phyloP scores from a whole-genome alignment of 805 yeast genomes.

The Yarrowia keelungensis region DNA sequence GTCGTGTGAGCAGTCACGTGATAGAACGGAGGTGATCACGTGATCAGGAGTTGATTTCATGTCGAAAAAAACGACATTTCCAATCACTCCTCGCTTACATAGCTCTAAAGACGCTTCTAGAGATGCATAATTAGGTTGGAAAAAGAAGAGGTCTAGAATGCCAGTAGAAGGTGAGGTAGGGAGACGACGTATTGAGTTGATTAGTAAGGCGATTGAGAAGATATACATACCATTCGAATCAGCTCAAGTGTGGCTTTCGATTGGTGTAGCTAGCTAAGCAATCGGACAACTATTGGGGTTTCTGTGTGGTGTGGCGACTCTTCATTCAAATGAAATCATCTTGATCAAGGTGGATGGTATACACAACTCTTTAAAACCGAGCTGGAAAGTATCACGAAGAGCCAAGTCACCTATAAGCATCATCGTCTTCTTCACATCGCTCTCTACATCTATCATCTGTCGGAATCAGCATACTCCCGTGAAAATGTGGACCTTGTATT shows the following conservation, averaged over 20 bases:
- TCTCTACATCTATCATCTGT: not conserved
- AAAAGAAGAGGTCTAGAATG: constrained; percentile 4
- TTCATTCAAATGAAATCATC: too few relatives aligned
- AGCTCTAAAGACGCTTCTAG: not conserved
- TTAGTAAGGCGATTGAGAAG: not conserved
- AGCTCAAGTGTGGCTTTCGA: not conserved
- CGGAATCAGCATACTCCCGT: constrained; percentile 38
- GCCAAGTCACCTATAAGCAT: too few relatives aligned
- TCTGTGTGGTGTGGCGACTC: too few relatives aligned
- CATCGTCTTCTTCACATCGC: too few relatives aligned
- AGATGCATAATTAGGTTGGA: not conserved
- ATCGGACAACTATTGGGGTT: not conserved
- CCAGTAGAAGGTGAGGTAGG: not conserved
- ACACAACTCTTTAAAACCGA: too few relatives aligned
- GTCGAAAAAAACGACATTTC: too few relatives aligned
- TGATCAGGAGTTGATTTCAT: not conserved
- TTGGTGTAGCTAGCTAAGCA: not conserved
- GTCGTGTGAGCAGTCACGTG: not conserved
- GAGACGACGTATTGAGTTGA: too few relatives aligned
- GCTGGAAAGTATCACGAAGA: too few relatives aligned
- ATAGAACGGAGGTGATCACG: not conserved
- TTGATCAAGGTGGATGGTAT: too few relatives aligned
- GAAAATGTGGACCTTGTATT: constrained; percentile 22
- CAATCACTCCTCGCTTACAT: too few relatives aligned
- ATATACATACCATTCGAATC: not conserved